These are phyloP conservation scores for Meyerozyma smithsonii DNA, from an alignment of 1,139 yeast species.

Conservation along the genomic window DNA sequence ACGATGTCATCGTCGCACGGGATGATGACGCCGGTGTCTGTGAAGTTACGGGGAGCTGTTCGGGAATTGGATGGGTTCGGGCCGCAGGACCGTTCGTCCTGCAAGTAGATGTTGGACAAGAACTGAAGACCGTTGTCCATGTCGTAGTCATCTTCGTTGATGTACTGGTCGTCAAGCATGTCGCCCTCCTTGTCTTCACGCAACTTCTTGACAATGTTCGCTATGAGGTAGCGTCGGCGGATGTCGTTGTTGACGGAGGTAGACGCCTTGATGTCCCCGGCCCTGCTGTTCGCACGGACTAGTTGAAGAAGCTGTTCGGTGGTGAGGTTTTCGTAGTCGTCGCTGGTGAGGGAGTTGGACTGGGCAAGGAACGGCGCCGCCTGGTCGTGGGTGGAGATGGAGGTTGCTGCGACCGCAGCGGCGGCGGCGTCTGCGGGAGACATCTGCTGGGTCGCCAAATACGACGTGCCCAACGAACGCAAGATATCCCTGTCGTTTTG, in stretches of 20 bases:
- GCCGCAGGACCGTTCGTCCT: constrained; percentile 30
- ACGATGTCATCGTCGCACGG: constrained; percentile 92
- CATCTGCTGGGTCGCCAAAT: background rate
- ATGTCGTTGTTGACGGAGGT: constrained; percentile 24
- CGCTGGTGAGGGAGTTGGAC: constrained; percentile 22
- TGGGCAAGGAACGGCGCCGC: constrained; percentile 1
- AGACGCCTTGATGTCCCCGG: constrained; percentile 1
- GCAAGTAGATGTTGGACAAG: constrained; percentile 37
- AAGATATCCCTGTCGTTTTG: background rate
- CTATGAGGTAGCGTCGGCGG: constrained; percentile 33
- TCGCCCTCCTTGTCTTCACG: constrained; percentile 36
- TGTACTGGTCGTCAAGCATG: constrained; percentile 28
- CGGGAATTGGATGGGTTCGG: constrained; percentile 21
- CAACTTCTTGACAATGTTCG: constrained; percentile 34
- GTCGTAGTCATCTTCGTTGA: constrained; percentile 32
- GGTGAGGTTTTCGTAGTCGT: constrained; percentile 36
- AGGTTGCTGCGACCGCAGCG: constrained; percentile 3
- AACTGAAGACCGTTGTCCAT: constrained; percentile 44
- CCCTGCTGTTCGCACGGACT: constrained; percentile 14
- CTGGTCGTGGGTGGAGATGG: background rate
- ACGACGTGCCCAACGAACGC: constrained; percentile 1
- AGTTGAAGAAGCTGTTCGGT: constrained; percentile 38
- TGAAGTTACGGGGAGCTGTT: constrained; percentile 58
- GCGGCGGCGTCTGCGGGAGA: constrained; percentile 3
- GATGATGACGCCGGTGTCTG: constrained; percentile 66